Conservation (phyloP, 2,329 filamentous ascomycete species). For the Monilinia fructigena region DNA sequence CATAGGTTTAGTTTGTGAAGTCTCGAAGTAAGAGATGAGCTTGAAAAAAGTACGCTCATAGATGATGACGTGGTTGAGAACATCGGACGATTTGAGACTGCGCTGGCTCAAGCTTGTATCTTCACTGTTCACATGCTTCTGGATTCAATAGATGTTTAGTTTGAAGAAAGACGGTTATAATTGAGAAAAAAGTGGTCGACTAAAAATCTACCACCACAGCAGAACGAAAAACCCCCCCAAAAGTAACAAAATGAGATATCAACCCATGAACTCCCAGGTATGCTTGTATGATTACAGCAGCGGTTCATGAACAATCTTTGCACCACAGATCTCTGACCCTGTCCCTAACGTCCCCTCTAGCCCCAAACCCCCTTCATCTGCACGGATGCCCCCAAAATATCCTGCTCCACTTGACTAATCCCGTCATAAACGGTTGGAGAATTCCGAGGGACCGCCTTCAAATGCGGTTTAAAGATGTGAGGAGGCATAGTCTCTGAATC, state of each 20-base stretch:
- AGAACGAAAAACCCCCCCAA: conserved; percentile 20
- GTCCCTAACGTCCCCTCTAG: conserved; percentile 9
- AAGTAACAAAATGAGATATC: conserved; percentile 21
- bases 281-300: conserved; percentile 25
- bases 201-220: conserved; percentile 22
- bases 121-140: conserved; percentile 10
- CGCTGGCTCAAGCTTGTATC: not conserved
- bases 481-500: conserved; percentile 2
- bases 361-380: conserved; percentile 14
- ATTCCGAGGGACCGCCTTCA: conserved; percentile 9
- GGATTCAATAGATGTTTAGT: not conserved
- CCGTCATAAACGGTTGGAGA: conserved; percentile 13
- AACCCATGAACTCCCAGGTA: conserved; percentile 23
- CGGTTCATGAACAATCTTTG: conserved; percentile 16
- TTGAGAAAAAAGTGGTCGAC: conserved; percentile 21
- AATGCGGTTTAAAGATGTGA: conserved; percentile 17
- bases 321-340: conserved; percentile 1
- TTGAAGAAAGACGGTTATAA: conserved; percentile 5
- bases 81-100: not conserved
- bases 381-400: conserved; percentile 15
- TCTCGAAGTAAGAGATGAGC: not conserved
- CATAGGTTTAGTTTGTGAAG: not conserved
- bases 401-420: conserved; percentile 18
- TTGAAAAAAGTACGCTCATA: not conserved
- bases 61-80: not conserved